A percentile compares a stretch with the other conserved stretches of the same genome.
Evolutionary conservation across 1,139 yeast genomes (phyloP).

Genomic region (Debaryomycetaceae sp.): DNA sequence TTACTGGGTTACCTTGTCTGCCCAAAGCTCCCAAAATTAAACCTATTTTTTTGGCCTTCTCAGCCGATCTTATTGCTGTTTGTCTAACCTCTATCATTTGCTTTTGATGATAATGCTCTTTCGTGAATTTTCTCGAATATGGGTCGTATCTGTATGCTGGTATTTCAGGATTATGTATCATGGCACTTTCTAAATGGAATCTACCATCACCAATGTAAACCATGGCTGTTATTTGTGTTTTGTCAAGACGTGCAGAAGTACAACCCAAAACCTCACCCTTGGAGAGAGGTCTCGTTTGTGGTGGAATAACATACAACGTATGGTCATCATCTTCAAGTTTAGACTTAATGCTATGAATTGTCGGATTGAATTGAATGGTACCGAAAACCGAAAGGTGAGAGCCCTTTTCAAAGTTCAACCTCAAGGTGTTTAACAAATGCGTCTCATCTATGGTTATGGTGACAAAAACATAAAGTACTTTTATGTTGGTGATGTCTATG

Average conservation of each 20-base stretch:
- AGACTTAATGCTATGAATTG: slow-evolving; percentile 74
- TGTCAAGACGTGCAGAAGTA: slow-evolving; percentile 78
- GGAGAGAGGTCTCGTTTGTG: slow-evolving; percentile 89
- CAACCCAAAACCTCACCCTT: slow-evolving; percentile 97
- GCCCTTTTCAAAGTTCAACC: slow-evolving; percentile 62
- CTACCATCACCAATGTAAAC: slow-evolving; percentile 95
- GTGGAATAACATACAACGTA: slow-evolving; percentile 68
- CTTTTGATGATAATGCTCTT: slow-evolving; percentile 82
- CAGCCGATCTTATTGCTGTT: slow-evolving; percentile 62
- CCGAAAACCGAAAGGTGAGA: slow-evolving; percentile 79
- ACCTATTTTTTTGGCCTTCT: slow-evolving; percentile 70
- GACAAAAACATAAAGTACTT: slow-evolving; percentile 91
- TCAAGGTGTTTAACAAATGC: slow-evolving; percentile 75
- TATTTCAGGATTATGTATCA: slow-evolving; percentile 93
- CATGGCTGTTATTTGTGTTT: slow-evolving; percentile 68
- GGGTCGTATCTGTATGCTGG: slow-evolving; percentile 96
- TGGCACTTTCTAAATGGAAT: slow-evolving; percentile 91
- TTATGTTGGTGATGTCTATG: slow-evolving; percentile 83
- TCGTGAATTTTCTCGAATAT: slow-evolving; percentile 83
- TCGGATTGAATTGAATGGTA: slow-evolving; percentile 95
- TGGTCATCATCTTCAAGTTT: slow-evolving; percentile 51
- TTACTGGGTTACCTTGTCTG: slow-evolving; percentile 86
- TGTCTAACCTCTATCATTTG: slow-evolving; percentile 74
- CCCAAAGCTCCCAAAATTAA: slow-evolving; percentile 93
- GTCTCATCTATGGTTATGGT: slow-evolving; percentile 84